Base-by-base conservation (phyloP, 352 stramenopile genomes). In the Pythium dissimile region DNA sequence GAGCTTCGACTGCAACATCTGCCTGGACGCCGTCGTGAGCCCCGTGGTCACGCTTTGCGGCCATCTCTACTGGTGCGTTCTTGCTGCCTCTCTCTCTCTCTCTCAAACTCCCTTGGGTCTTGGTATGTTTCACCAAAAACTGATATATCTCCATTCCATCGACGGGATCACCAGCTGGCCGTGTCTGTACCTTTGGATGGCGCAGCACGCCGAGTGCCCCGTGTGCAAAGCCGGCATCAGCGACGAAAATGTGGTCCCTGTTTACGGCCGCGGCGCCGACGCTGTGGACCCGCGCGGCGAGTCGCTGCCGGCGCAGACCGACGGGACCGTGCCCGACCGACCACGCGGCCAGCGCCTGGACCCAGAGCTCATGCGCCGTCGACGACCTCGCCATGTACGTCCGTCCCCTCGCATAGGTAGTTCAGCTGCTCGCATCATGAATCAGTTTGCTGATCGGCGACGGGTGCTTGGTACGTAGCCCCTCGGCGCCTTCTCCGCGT, bases 211-310 rank as follows among this genome's bases (percentile, higher is more conserved):
- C 28, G 84, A 95, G 60, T 97, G 89, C 38, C 89, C 89, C 8
- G 87, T 97, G 54, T 97, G 89, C 77, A 97, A 97, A 62, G 89
- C 88, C 28, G 87, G 87, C 41, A 87, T 96, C 27, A 94, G 79
- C 28, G 77, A 88, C 41, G 86, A 93, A 27, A 97, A 96, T 49
- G 84, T 97, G 20, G 90, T 97, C 44, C 88, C 88, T 0, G 80
- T 97, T 5, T 97, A 95, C 65, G 80, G 82, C 26, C 70, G 87
- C 50, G 84, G 84, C 16, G 61, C 76, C n/a, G 79, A 92, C 31
- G 60, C 77, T 20, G 65, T 78, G 8, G 87, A 96, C 62, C 82
- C 87, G 30, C 62, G 80, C 71, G 77, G 16, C 18, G 31, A 59
- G 28, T 37, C 31, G 23, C 38, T 54, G 20, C 47, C 47, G 5